These are phyloP conservation scores for Ilex asprella DNA, from an alignment of 257 asterid genomes.

Conservation along the genomic window DNA sequence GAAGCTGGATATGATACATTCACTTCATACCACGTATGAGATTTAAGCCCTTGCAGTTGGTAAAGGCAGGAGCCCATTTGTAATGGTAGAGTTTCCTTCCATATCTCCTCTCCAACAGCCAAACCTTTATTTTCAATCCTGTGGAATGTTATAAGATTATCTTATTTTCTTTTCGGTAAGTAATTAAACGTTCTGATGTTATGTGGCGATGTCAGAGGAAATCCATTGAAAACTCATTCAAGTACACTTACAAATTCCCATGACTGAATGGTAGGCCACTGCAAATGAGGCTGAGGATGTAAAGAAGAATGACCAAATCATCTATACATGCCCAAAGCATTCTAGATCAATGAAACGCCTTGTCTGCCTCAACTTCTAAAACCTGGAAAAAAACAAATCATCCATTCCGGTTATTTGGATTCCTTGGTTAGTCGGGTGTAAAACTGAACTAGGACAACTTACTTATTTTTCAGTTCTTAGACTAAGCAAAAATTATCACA, in stretches of 20 bases:
- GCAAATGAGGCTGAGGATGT: constrained; percentile 1
- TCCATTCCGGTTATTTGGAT: neutral
- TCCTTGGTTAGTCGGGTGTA: no score
- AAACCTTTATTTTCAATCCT: constrained; percentile 37
- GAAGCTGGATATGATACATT: constrained; percentile 96
- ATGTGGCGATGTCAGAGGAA: neutral
- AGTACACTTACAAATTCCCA: constrained; percentile 13
- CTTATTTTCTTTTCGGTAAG: neutral
- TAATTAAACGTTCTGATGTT: no score
- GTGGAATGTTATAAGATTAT: constrained; percentile 4
- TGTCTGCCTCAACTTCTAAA: neutral
- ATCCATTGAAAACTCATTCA: neutral
- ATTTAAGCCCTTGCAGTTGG: constrained; percentile 56
- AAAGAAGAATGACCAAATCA: constrained; percentile 3
- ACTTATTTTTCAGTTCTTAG: no score
- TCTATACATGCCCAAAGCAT: neutral
- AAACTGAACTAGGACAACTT: no score
- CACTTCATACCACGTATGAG: constrained; percentile 77
- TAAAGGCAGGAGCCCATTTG: constrained; percentile 59
- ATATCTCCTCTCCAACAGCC: constrained; percentile 57
- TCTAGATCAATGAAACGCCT: neutral
- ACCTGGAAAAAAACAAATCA: neutral
- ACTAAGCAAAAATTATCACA: no score
- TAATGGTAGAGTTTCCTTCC: constrained; percentile 48
- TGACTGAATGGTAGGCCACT: constrained; percentile 9